Evolutionary conservation across 2,329 filamentous ascomycete genomes (phyloP).

Genomic region (Claviceps humidiphila): DNA sequence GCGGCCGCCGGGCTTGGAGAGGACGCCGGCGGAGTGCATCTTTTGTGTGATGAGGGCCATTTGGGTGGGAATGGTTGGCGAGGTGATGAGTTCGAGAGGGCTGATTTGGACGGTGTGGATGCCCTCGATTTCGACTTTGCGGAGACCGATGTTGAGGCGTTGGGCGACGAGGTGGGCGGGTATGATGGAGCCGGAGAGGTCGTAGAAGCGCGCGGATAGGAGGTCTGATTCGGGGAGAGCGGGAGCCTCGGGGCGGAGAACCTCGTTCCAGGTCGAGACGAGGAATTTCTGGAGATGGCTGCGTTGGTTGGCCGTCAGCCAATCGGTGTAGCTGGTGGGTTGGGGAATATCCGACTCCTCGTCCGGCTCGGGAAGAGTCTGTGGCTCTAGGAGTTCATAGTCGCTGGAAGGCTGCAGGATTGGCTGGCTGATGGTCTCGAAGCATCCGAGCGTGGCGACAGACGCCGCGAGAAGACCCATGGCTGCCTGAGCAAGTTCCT

Average conservation of each 20-base stretch:
- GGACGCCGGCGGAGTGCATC: slow-evolving; percentile 11
- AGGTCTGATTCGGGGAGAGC: slow-evolving; percentile 28
- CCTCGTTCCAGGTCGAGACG: slow-evolving; percentile 28
- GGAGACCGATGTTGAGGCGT: slow-evolving; percentile 29
- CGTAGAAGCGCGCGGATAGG: slow-evolving; percentile 35
- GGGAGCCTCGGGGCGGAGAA: slow-evolving; percentile 26
- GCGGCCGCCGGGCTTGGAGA: slow-evolving; percentile 7
- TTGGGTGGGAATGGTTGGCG: slow-evolving; percentile 36
- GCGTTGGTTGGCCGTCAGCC: slow-evolving; percentile 27
- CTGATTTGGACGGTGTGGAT: slow-evolving; percentile 26
- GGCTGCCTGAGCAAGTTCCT: slow-evolving; percentile 29
- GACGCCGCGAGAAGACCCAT: slow-evolving; percentile 32
- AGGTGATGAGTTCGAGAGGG: slow-evolving; percentile 34
- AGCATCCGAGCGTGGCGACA: slow-evolving; percentile 31
- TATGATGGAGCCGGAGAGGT: slow-evolving; percentile 36
- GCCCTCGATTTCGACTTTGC: slow-evolving; percentile 22
- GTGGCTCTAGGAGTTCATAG: slow-evolving; percentile 20
- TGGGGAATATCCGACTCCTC: slow-evolving; percentile 10
- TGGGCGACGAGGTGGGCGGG: slow-evolving; percentile 33
- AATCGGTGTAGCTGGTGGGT: slow-evolving; percentile 6
- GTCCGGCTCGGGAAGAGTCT: slow-evolving; percentile 25
- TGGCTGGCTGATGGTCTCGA: slow-evolving; percentile 31
- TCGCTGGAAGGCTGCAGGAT: slow-evolving; percentile 30
- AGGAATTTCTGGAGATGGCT: slow-evolving; percentile 28
- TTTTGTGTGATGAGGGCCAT: slow-evolving; percentile 26